Evolutionary conservation across 371 early-diverging fungal genomes (phyloP).

Genomic region (Rhizopus sp.): DNA sequence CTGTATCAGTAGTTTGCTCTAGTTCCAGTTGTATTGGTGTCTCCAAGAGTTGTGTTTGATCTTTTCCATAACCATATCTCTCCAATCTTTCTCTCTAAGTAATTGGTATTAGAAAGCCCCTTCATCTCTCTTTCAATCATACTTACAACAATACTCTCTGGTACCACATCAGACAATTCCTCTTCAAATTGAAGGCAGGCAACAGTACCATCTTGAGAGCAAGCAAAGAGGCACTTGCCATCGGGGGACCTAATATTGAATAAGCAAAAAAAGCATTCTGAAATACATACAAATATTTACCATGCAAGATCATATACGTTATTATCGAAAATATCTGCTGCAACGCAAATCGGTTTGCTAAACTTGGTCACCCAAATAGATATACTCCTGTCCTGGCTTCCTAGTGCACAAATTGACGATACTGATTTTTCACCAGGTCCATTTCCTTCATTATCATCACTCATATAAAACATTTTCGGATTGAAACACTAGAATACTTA

Average conservation of each 20-base stretch:
- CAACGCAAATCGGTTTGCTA: slow-evolving; percentile 74
- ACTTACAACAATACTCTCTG: slow-evolving; percentile 58
- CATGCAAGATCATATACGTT: slow-evolving; percentile 90
- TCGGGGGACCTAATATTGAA: slow-evolving; percentile 62
- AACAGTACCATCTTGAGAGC: slow-evolving; percentile 93
- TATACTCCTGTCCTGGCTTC: slow-evolving; percentile 89
- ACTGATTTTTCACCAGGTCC: slow-evolving; percentile 23
- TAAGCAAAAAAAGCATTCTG: background rate
- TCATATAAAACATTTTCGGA: slow-evolving; percentile 71
- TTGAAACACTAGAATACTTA: slow-evolving; percentile 60
- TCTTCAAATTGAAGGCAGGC: slow-evolving; percentile 69
- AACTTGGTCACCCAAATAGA: slow-evolving; percentile 88
- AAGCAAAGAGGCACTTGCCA: slow-evolving; percentile 79
- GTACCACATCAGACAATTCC: slow-evolving; percentile 70
- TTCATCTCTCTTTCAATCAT: background rate
- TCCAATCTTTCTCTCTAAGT: slow-evolving; percentile 41
- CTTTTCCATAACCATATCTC: slow-evolving; percentile 74
- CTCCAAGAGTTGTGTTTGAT: slow-evolving; percentile 61
- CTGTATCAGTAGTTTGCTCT: slow-evolving; percentile 51
- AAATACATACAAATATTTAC: slow-evolving; percentile 36
- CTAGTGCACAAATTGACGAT: slow-evolving; percentile 83
- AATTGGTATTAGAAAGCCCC: background rate
- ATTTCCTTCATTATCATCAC: slow-evolving; percentile 13
- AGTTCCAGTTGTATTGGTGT: slow-evolving; percentile 63
- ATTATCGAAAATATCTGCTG: slow-evolving; percentile 77